Evolutionary conservation across 768 basidiomycete genomes (phyloP), one percentile per base, ranked within the genome.

Genomic region (Rhizopogon salebrosus): DNA sequence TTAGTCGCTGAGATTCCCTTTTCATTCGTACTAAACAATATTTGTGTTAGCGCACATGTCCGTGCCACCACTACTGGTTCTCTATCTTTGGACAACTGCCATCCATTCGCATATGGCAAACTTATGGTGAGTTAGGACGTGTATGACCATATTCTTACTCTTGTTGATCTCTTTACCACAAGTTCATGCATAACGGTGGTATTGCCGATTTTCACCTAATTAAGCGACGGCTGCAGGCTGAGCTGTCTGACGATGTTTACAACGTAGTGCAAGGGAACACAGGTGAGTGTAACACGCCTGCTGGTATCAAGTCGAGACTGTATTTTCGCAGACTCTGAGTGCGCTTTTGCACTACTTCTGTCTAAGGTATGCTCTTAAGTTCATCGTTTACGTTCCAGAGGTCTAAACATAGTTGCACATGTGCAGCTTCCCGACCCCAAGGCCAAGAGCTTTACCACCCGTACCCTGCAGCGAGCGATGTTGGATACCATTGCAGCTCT

Each of bases 121-220:
- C 73, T 99, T 43, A 97, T 98, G 92, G 94, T 93, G 70, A 57
- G 55, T 20, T 16, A 18, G 23, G 9, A 20, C 8, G 20, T 45
- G 13, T 31, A 10, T 23, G 16, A 22, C 20, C 18, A 26, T 35
- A 23, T 31, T 38, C 16, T 57, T 27, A 9, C 9, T 14, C 14
- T 23, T 22, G 8, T 16, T 46, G 14, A 46, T 9, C 35, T 51
- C 48, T 46, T 41, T 34, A 16, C 24, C 54, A 20, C 4, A 58
- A 95, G 93, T 98, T 90, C 72, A 98, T 98, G 94, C 94, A 95
- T 68, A 98, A 97, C 58, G 95, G 95, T 50, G 85, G 84, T n/a
- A 89, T 99, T 51, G 84, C 89, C 39, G 84, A 91, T 4, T 98
- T 98, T 69, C 69, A 70, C 40, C 72, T 75, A 53, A 80, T 98